These are phyloP conservation scores for Ceratocystis smalleyi DNA, from an alignment of 2,329 filamentous ascomycete genomes.

Conservation along the genomic window DNA sequence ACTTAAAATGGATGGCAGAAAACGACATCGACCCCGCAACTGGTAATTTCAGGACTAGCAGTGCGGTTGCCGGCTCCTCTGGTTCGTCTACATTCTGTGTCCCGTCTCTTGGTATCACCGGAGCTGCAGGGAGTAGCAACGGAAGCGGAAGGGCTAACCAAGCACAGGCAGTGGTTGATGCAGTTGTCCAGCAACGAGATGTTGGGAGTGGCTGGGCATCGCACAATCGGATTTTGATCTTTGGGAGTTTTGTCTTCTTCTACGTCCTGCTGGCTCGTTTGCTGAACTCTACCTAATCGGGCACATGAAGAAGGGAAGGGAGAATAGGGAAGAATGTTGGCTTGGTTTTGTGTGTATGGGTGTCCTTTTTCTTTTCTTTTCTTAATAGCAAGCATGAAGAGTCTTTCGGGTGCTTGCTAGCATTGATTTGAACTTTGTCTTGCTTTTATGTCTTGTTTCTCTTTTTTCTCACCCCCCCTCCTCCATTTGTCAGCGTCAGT, in stretches of 20 bases:
- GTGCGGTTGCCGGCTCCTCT: constrained; percentile 22
- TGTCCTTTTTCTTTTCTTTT: not conserved
- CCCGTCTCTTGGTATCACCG: constrained; percentile 41
- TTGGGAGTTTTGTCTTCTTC: constrained; percentile 53
- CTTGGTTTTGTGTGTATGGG: too few relatives aligned
- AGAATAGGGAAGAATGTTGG: too few relatives aligned
- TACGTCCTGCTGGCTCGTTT: constrained; percentile 74
- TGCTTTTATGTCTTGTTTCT: not conserved
- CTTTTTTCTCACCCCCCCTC: not conserved
- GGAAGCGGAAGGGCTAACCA: constrained; percentile 23
- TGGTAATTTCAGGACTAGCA: constrained; percentile 38
- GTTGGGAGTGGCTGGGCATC: constrained; percentile 70
- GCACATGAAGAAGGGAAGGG: not conserved
- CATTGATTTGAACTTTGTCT: not conserved
- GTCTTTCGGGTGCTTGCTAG: not conserved
- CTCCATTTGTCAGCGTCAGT: not conserved
- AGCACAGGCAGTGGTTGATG: constrained; percentile 61
- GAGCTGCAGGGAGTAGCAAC: constrained; percentile 35
- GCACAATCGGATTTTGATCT: constrained; percentile 62
- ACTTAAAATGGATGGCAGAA: constrained; percentile 81
- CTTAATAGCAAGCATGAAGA: not conserved
- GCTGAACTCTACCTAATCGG: constrained; percentile 26
- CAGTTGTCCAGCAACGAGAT: constrained; percentile 56
- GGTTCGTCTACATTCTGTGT: constrained; percentile 31
- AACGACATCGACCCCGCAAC: constrained; percentile 64